phyloP scores from a whole-genome alignment of 768 basidiomycete species.

The Kwoniella newhampshirensis region DNA sequence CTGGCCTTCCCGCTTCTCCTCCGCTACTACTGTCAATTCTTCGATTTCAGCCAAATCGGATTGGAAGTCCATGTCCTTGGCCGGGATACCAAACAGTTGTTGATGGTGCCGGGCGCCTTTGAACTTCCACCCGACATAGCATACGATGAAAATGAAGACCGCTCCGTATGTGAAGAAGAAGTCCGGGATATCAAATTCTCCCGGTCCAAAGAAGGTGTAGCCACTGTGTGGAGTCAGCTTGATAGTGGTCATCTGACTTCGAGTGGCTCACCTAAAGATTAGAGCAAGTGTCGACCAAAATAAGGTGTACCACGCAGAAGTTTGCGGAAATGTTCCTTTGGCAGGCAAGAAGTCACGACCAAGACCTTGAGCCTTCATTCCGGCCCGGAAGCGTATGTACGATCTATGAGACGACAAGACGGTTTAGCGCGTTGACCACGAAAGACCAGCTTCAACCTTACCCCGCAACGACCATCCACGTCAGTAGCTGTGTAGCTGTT shows the following conservation, averaged over 20 bases:
- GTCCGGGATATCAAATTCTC: slow-evolving; percentile 13
- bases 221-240: slow-evolving; percentile 6
- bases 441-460: slow-evolving; percentile 6
- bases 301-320: slow-evolving; percentile 12
- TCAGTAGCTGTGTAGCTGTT: slow-evolving; percentile 34
- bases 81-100: slow-evolving; percentile 2
- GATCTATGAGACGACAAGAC: slow-evolving; percentile 8
- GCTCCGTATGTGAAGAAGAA: slow-evolving; percentile 30
- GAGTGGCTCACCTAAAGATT: slow-evolving; percentile 15
- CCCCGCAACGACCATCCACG: slow-evolving; percentile 28
- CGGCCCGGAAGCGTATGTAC: slow-evolving; percentile 38
- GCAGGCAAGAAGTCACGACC: slow-evolving; percentile 17
- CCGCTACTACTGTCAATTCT: slow-evolving; percentile 14
- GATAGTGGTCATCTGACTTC: background rate
- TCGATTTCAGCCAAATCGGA: slow-evolving; percentile 23
- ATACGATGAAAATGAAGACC: slow-evolving; percentile 24
- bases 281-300: slow-evolving; percentile 15
- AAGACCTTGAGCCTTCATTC: slow-evolving; percentile 31
- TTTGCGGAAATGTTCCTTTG: slow-evolving; percentile 16
- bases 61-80: slow-evolving; percentile 24
- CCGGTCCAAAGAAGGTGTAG: slow-evolving; percentile 21
- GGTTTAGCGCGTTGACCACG: background rate
- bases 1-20: slow-evolving; percentile 4
- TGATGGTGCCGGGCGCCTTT: slow-evolving; percentile 7
- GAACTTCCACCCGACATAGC: slow-evolving; percentile 17